These are phyloP conservation scores for Jasminum sambac DNA, from an alignment of 257 asterid species.

Conservation along the genomic window DNA sequence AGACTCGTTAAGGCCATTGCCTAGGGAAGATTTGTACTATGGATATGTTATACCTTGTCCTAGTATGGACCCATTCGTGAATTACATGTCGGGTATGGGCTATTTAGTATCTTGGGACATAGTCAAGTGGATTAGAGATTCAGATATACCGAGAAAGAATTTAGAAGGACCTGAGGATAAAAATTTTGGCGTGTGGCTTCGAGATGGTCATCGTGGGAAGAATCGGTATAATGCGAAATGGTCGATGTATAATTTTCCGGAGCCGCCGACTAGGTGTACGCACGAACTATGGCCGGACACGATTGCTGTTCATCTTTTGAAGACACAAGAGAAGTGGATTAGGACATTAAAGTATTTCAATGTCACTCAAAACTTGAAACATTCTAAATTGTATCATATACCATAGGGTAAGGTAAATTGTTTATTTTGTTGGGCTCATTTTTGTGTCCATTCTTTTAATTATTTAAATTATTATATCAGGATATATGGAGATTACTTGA, in stretches of 20 bases:
- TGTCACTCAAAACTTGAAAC: slow-evolving; percentile 62
- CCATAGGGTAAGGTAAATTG: slow-evolving; percentile 29
- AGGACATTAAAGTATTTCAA: slow-evolving; percentile 71
- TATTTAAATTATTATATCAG: neutral
- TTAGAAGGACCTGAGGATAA: slow-evolving; percentile 78
- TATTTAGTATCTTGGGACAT: slow-evolving; percentile 86
- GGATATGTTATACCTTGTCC: slow-evolving; percentile 89
- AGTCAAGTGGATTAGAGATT: slow-evolving; percentile 74
- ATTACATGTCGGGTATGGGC: slow-evolving; percentile 98
- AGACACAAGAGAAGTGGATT: slow-evolving; percentile 91
- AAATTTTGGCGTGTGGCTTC: slow-evolving; percentile 75
- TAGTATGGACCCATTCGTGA: slow-evolving; percentile 81
- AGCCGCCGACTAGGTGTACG: slow-evolving; percentile 73
- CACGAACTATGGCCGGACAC: slow-evolving; percentile 94
- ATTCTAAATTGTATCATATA: slow-evolving; percentile 79
- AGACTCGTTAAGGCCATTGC: slow-evolving; percentile 55
- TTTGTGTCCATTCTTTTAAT: slow-evolving; percentile 3
- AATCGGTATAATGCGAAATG: slow-evolving; percentile 86
- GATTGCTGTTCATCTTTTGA: slow-evolving; percentile 73
- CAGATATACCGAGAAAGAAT: slow-evolving; percentile 65
- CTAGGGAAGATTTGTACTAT: slow-evolving; percentile 71
- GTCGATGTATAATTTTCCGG: slow-evolving; percentile 88
- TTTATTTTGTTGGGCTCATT: neutral
- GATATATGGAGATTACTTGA: neutral
- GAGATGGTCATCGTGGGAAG: slow-evolving; percentile 68